A percentile compares a stretch with the other conserved stretches of the same genome.
Conservation (phyloP, 345 rosid species). For the Syzygium oleosum region DNA sequence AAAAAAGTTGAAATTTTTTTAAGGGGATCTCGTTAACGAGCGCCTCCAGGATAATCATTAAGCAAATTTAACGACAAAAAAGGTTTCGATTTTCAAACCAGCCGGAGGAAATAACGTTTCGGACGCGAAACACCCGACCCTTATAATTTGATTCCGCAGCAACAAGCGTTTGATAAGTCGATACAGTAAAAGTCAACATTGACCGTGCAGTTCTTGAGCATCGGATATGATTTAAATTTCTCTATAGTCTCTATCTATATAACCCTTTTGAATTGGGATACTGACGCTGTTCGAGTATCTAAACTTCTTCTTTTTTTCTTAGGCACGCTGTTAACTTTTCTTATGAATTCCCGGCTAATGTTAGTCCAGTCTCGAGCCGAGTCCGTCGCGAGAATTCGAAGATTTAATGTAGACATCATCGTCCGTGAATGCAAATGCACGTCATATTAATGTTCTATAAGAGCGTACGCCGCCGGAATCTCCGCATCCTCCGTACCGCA, state of each 20-base stretch:
- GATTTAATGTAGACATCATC: rapidly evolving
- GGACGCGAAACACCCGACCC: no score
- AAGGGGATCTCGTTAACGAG: not conserved
- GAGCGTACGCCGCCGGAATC: not conserved
- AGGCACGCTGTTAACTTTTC: no score
- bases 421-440: rapidly evolving
- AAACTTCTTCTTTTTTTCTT: no score
- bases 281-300: no score
- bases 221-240: no score
- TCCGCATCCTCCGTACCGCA: not conserved
- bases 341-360: not conserved
- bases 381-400: rapidly evolving
- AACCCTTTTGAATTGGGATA: no score
- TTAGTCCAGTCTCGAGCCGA: rapidly evolving
- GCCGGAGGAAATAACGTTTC: no score
- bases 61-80: not conserved
- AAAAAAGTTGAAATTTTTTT: rapidly evolving
- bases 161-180: no score
- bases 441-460: rapidly evolving
- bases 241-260: no score
- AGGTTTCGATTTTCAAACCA: not conserved
- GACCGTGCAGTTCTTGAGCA: no score
- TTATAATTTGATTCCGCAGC: not conserved
- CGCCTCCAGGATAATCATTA: rapidly evolving
- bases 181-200: no score